Percentiles rank a stretch among this genome's conserved stretches.
These are phyloP conservation scores for Beauveria varroae DNA, from an alignment of 2,329 filamentous ascomycete species.

Conservation along the genomic window DNA sequence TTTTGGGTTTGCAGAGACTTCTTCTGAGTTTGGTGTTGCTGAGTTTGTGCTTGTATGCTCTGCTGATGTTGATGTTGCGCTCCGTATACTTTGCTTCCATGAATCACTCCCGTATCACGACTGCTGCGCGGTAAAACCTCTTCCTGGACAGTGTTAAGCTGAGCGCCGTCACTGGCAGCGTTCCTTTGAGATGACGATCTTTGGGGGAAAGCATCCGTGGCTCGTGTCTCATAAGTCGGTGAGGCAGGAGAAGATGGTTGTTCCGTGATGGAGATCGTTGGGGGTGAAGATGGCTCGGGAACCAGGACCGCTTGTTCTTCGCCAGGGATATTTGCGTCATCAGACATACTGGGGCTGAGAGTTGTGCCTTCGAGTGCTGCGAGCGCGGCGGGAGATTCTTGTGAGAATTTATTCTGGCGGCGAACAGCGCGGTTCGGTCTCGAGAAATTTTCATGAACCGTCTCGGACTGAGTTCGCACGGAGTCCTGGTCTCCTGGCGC, in stretches of 20 bases:
- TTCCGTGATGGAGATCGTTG: constrained; percentile 49
- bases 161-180: constrained; percentile 32
- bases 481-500: constrained; percentile 45
- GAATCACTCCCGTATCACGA: background rate
- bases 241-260: constrained; percentile 48
- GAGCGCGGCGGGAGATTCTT: constrained; percentile 35
- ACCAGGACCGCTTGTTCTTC: constrained; percentile 28
- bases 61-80: constrained; percentile 17
- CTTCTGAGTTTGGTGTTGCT: constrained; percentile 19
- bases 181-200: constrained; percentile 46
- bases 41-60: constrained; percentile 8
- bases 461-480: constrained; percentile 63
- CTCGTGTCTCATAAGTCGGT: constrained; percentile 23
- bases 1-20: constrained; percentile 1
- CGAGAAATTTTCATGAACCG: constrained; percentile 55
- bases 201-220: constrained; percentile 36
- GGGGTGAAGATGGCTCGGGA: constrained; percentile 25
- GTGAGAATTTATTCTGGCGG: constrained; percentile 41
- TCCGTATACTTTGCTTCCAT: constrained; percentile 13
- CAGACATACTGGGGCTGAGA: constrained; percentile 18
- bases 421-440: constrained; percentile 44
- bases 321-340: constrained; percentile 18
- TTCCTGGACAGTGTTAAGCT: constrained; percentile 29
- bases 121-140: constrained; percentile 11
- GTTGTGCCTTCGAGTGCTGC: constrained; percentile 39